Evolutionary conservation across 257 asterid species (phyloP), one percentile per base, ranked within the genome.

Genomic region (Oldenlandia corymbosa): DNA sequence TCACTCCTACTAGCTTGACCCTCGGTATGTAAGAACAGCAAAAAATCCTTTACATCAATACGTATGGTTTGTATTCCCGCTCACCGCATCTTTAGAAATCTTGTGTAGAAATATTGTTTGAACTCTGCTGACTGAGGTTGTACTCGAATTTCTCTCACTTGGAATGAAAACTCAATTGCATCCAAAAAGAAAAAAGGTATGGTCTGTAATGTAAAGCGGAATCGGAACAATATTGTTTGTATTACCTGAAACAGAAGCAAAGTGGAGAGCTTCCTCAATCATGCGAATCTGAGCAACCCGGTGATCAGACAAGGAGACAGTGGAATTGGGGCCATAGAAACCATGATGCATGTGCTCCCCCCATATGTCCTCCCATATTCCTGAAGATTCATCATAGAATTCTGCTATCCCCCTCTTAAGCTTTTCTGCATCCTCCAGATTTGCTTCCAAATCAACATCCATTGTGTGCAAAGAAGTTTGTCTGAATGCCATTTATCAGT

Each of bases 331-430:
- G 5, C 81, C 85, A 70, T 93, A 93, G 74, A 74, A 90, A 0
- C 99, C 99, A 51, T 93, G 99, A 82, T 93, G 99, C 97, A 90
- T 90, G 73, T 93, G 99, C 69, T 90, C 99, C 39, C 99, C 99
- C 99, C 99, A 93, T 0, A 93, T 71, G 48, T 84, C 79, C 80
- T 93, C 99, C 99, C 97, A 90, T 23, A 87, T 26, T 10, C 86
- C 92, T 9, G 96, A 90, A 3, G 97, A 90, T 67, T 90, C 88
- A 53, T 93, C 96, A 75, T 93, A 93, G 71, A 93, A 75, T 58
- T 93, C 99, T 27, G 97, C 99, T n/a, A 93, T 93, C 36, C 94
- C 97, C 60, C 81, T 87, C 78, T 70, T 78, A 80, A 93, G 58
- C 60, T 71, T 49, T n/a, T 69, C 67, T 54, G 59, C 60, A 41